Conservation (phyloP, 2,329 filamentous ascomycete species). For the Alternaria triticina region DNA sequence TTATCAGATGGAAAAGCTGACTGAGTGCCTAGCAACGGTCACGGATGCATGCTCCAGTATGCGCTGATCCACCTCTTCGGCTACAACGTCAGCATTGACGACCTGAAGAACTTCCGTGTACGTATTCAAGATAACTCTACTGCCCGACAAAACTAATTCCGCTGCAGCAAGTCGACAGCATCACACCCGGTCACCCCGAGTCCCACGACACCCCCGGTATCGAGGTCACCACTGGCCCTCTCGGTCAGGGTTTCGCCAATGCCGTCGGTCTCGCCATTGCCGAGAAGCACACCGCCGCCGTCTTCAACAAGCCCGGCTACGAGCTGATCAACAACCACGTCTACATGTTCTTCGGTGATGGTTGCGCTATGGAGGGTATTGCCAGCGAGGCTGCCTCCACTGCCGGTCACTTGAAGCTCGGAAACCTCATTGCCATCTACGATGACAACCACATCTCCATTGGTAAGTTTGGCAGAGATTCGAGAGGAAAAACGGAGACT, state of each 20-base stretch:
- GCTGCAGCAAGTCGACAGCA: slow-evolving; percentile 70
- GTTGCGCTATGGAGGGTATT: slow-evolving; percentile 98
- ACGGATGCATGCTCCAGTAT: slow-evolving; percentile 99
- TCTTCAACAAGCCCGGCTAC: slow-evolving; percentile 97
- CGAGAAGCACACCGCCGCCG: slow-evolving; percentile 86
- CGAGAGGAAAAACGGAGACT: slow-evolving; percentile 4
- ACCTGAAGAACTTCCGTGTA: slow-evolving; percentile 96
- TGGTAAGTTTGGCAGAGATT: slow-evolving; percentile 54
- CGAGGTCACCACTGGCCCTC: slow-evolving; percentile 97
- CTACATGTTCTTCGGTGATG: slow-evolving; percentile 95
- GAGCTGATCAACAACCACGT: slow-evolving; percentile 96
- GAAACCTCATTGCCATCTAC: slow-evolving; percentile 95
- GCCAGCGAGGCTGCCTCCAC: slow-evolving; percentile 89
- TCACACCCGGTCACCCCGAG: slow-evolving; percentile 95
- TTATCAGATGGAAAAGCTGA: background rate
- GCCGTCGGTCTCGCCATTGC: slow-evolving; percentile 98
- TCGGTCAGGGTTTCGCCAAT: slow-evolving; percentile 96
- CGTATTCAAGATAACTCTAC: slow-evolving; percentile 62
- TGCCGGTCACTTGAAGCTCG: slow-evolving; percentile 95
- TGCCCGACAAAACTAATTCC: slow-evolving; percentile 19
- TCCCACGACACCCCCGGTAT: slow-evolving; percentile 94
- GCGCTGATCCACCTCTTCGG: slow-evolving; percentile 96
- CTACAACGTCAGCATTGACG: slow-evolving; percentile 84
- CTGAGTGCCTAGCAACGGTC: slow-evolving; percentile 78
- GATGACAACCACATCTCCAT: slow-evolving; percentile 98